Percentiles rank a stretch among this genome's conserved stretches.
Evolutionary conservation across 1,139 yeast genomes (phyloP).

Genomic region (Candida gigantensis): DNA sequence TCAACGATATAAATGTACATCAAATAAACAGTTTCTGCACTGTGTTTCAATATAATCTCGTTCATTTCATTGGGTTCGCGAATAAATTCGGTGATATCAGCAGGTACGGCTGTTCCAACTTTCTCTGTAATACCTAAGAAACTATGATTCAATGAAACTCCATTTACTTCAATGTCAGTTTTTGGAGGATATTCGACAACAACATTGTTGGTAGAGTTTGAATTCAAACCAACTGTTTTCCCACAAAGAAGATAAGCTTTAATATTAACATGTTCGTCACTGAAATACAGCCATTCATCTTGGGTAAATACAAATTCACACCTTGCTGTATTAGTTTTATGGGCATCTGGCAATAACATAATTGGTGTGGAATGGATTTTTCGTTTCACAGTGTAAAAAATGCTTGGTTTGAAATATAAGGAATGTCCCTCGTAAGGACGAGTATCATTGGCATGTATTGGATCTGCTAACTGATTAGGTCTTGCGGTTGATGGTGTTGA

Average conservation of each 20-base stretch:
- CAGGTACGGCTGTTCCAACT: slow-evolving; percentile 67
- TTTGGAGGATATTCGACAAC: slow-evolving; percentile 60
- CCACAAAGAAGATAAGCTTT: slow-evolving; percentile 53
- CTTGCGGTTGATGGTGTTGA: slow-evolving; percentile 1
- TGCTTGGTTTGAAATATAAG: slow-evolving; percentile 50
- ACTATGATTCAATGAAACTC: slow-evolving; percentile 43
- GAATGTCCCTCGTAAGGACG: slow-evolving; percentile 30
- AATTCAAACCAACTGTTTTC: slow-evolving; percentile 23
- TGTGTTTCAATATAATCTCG: slow-evolving; percentile 52
- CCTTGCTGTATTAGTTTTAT: slow-evolving; percentile 38
- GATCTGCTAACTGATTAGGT: neutral
- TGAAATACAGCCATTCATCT: slow-evolving; percentile 29
- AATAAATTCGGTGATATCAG: slow-evolving; percentile 53
- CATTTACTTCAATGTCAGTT: slow-evolving; percentile 56
- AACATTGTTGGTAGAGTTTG: slow-evolving; percentile 34
- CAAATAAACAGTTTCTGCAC: slow-evolving; percentile 45
- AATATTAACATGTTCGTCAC: slow-evolving; percentile 23
- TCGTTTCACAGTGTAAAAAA: slow-evolving; percentile 51
- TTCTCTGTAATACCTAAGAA: slow-evolving; percentile 62
- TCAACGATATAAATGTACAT: slow-evolving; percentile 57
- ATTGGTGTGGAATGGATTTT: slow-evolving; percentile 49
- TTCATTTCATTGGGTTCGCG: slow-evolving; percentile 33
- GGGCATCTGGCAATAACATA: slow-evolving; percentile 20
- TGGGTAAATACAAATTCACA: slow-evolving; percentile 39
- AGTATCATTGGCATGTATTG: slow-evolving; percentile 17